These are phyloP conservation scores for Pulveroboletus sp. DNA, from an alignment of 768 basidiomycete genomes.

Conservation along the genomic window DNA sequence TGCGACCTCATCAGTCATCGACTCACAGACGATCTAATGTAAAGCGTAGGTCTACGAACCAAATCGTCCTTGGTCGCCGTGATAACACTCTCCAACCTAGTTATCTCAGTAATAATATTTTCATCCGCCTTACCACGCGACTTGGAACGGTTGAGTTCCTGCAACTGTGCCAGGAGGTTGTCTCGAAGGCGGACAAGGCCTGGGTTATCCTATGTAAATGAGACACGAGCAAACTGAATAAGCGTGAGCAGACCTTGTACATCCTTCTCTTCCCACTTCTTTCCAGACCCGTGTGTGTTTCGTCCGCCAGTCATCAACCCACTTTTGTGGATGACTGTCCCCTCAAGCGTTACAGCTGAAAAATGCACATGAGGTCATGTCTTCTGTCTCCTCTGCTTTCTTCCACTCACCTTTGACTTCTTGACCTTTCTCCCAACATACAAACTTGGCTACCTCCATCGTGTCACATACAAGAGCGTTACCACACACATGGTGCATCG, in stretches of 20 bases:
- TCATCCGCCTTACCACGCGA: conserved; percentile 85
- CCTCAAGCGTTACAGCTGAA: conserved; percentile 91
- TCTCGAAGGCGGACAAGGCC: conserved; percentile 63
- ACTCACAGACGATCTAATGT: not conserved
- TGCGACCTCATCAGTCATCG: conserved; percentile 26
- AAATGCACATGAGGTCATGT: not conserved
- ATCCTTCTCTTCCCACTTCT: conserved; percentile 95
- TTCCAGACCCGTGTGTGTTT: conserved; percentile 66
- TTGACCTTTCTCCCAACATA: conserved; percentile 92
- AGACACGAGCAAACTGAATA: conserved; percentile 23
- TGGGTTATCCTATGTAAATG: conserved; percentile 3
- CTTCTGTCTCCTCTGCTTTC: conserved; percentile 34
- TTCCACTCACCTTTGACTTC: conserved; percentile 87
- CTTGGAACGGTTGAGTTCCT: conserved; percentile 80
- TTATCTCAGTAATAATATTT: conserved; percentile 67
- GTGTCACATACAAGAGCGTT: conserved; percentile 94
- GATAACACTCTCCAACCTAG: conserved; percentile 72
- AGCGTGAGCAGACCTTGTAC: conserved; percentile 58
- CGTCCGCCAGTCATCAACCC: conserved; percentile 95
- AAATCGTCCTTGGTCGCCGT: conserved; percentile 78
- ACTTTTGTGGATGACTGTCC: conserved; percentile 95
- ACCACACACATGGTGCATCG: conserved; percentile 95
- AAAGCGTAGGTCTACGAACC: conserved; percentile 38
- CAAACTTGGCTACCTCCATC: conserved; percentile 85
- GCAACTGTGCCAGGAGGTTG: conserved; percentile 64